Conservation (phyloP, 2,329 filamentous ascomycete species). For the Hymenoscyphus repandus region DNA sequence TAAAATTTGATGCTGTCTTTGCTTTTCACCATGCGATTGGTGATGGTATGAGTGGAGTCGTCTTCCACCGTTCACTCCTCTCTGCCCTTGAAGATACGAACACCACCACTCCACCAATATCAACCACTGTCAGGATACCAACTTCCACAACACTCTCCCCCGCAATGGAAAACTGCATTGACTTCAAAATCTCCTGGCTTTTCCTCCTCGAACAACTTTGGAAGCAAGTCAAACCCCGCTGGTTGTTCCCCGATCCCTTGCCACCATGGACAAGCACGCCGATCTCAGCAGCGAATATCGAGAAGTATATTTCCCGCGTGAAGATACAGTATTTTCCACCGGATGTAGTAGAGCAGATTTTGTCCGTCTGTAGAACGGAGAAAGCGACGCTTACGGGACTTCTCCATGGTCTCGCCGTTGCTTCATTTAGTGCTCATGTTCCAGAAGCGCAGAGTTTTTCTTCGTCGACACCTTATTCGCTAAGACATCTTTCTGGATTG, state of each 20-base stretch:
- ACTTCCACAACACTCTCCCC: conserved; percentile 20
- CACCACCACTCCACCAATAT: conserved; percentile 3
- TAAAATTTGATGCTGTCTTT: conserved; percentile 35
- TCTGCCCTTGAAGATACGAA: conserved; percentile 36
- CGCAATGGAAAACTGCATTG: conserved; percentile 18
- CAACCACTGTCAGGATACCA: conserved; percentile 29
- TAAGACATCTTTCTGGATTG: conserved; percentile 36
- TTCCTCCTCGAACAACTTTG: conserved; percentile 40
- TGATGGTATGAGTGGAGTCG: conserved; percentile 44
- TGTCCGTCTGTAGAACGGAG: conserved; percentile 25
- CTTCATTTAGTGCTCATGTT: conserved; percentile 37
- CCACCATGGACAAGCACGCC: conserved; percentile 37
- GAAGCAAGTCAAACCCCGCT: conserved; percentile 36
- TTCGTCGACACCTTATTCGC: conserved; percentile 39
- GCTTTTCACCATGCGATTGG: conserved; percentile 47
- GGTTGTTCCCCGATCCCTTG: conserved; percentile 28
- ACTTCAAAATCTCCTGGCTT: conserved; percentile 33
- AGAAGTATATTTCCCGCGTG: conserved; percentile 7
- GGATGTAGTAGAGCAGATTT: conserved; percentile 1
- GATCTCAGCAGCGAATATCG: conserved; percentile 32
- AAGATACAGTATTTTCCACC: conserved; percentile 11
- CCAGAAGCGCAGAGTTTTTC: conserved; percentile 34
- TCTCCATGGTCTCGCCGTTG: conserved; percentile 41
- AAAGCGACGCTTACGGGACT: conserved; percentile 44
- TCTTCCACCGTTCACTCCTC: conserved; percentile 46